phyloP scores from a whole-genome alignment of 2,329 filamentous ascomycete genomes.

The Grosmannia huntii region DNA sequence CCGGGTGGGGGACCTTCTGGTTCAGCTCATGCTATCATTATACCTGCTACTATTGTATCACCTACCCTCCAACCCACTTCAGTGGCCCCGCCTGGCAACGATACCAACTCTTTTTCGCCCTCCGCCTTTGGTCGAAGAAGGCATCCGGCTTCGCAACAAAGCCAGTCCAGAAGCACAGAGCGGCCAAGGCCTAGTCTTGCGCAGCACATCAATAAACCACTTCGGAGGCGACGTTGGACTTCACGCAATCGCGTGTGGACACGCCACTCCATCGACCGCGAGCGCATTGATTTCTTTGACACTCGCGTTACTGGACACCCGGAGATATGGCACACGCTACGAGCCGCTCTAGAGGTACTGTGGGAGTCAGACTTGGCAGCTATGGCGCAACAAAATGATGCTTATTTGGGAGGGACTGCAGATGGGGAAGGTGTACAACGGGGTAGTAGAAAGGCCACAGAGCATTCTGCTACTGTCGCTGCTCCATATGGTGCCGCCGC shows the following conservation, averaged over 20 bases:
- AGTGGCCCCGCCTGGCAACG: background rate
- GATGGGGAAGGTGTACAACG: background rate
- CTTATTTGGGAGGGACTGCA: background rate
- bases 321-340: slow-evolving; percentile 72
- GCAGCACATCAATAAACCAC: slow-evolving; percentile 58
- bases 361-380: slow-evolving; percentile 32
- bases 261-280: slow-evolving; percentile 49
- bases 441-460: background rate
- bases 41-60: slow-evolving; percentile 19
- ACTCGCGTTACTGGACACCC: slow-evolving; percentile 65
- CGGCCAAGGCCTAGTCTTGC: slow-evolving; percentile 31
- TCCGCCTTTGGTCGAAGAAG: background rate
- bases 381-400: background rate
- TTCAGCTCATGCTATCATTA: slow-evolving; percentile 41
- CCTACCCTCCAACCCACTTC: background rate
- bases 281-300: slow-evolving; percentile 79
- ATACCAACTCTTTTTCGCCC: background rate
- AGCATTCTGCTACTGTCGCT: background rate
- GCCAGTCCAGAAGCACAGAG: background rate
- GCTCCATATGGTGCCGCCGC: slow-evolving; percentile 18
- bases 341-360: slow-evolving; percentile 53
- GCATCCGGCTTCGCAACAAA: background rate
- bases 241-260: slow-evolving; percentile 57
- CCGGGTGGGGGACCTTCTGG: slow-evolving; percentile 32
- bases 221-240: slow-evolving; percentile 53